Evolutionary conservation across 116 monocot genomes (phyloP), one percentile per base, ranked within the genome.

Genomic region (Cymodocea nodosa): DNA sequence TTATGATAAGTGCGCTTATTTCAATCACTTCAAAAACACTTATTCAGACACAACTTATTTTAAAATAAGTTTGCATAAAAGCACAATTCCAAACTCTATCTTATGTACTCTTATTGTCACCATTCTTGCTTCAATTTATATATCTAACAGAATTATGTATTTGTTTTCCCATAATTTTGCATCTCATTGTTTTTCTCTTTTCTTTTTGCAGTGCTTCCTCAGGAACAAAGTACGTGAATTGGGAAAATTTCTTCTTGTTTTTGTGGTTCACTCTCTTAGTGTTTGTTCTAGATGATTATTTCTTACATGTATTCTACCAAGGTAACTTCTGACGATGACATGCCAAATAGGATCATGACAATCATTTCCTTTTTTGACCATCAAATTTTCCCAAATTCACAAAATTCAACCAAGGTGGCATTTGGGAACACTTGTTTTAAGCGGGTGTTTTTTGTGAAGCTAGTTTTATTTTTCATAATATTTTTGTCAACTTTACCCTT

Each of bases 161-260:
- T 56, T n/a, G n/a, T 23, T 5, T 23, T 56, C 22, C 23, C 22
- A 44, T 19, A 37, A 52, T 30, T 8, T 70, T 12, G 50, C 17
- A 16, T 60, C 52, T 61, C 40, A 52, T 16, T 17, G 15, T 60
- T 50, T 25, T 68, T 63, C 56, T 67, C 35, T 66, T 52, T 63
- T 75, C 66, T 50, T 50, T 77, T 74, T 75, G 44, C 91, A 97
- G 97, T 82, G 68, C 84, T 97, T 57, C 97, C 91, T 44, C 91
- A 88, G 74, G 97, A 97, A 88, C 75, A 80, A 86, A 91, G 97
- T 97, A 86, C 91, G 97, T 82, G 25, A 24, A 56, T 69, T 50
- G 15, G 1, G 50, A 50, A 14, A 15, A 5, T 51, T 66, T 15
- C 30, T 5, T 17, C 15, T 51, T 66, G 5, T 51, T 63, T 48